Evolutionary conservation across 768 basidiomycete species (phyloP).

Genomic region (Rhizopogon sp.): DNA sequence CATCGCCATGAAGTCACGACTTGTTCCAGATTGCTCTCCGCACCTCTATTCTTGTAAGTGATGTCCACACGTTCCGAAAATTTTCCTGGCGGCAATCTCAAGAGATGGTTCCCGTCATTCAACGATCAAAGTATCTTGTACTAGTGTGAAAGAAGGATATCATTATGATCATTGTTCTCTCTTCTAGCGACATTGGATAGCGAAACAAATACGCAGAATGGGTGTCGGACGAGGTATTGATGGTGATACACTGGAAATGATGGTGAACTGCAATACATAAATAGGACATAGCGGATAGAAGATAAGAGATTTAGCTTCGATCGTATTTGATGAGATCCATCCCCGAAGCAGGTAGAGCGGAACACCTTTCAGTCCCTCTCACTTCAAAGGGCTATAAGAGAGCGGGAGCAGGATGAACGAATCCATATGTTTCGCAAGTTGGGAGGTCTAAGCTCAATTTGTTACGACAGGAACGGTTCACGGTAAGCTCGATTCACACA

Average conservation of each 20-base stretch:
- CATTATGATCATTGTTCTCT: neutral
- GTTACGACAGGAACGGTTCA: neutral
- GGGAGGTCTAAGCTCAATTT: constrained; percentile 64
- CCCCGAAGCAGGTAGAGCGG: neutral
- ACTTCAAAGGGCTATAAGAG: constrained; percentile 83
- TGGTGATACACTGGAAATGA: neutral
- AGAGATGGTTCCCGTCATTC: neutral
- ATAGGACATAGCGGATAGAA: neutral
- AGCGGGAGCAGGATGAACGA: constrained; percentile 77
- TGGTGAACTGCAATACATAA: neutral
- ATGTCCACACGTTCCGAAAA: neutral
- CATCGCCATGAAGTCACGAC: too few species aligned
- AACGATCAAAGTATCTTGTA: too few species aligned
- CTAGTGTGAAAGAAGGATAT: neutral
- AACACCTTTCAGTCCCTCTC: constrained; percentile 4
- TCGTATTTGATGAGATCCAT: neutral
- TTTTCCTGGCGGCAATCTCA: neutral
- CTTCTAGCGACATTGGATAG: neutral
- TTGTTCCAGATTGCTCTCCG: too few species aligned
- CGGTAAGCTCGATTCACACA: constrained; percentile 21
- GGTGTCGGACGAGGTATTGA: neutral
- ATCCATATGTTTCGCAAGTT: constrained; percentile 84
- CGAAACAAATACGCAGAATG: neutral
- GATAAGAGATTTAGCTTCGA: constrained; percentile 2
- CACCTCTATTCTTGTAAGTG: too few species aligned